A percentile compares a stretch with the other conserved stretches of the same genome.
phyloP scores from a whole-genome alignment of 1,139 yeast genomes.

The Sugiyamaella japonica region DNA sequence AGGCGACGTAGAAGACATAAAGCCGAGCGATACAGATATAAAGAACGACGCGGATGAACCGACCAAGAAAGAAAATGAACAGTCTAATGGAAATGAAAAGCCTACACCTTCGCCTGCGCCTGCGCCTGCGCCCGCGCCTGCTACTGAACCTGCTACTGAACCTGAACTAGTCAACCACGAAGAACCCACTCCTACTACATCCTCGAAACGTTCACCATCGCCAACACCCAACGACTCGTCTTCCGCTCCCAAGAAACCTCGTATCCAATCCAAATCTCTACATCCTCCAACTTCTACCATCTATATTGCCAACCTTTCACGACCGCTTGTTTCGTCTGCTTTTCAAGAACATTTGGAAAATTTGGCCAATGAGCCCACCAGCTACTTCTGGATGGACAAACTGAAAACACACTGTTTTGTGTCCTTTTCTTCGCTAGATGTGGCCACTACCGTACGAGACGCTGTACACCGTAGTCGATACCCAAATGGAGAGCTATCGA shows the following conservation, averaged over 20 bases:
- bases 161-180: too few relatives aligned
- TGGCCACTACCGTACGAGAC: neutral
- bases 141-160: neutral
- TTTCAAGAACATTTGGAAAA: conserved; percentile 9
- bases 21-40: too few relatives aligned
- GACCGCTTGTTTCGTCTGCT: conserved; percentile 3
- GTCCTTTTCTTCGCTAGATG: conserved; percentile 1
- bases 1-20: too few relatives aligned
- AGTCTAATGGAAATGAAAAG: too few relatives aligned
- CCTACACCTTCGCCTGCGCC: too few relatives aligned
- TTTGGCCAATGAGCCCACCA: neutral
- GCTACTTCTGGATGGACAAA: conserved; percentile 11
- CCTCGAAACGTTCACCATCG: conserved; percentile 2
- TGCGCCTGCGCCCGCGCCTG: too few relatives aligned
- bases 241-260: conserved; percentile 3
- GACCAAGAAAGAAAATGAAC: neutral
- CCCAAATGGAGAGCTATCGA: conserved; percentile 12
- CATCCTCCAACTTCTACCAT: conserved; percentile 8
- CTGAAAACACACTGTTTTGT: conserved; percentile 13
- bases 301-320: conserved; percentile 8
- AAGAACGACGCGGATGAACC: too few relatives aligned
- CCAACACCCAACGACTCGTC: neutral
- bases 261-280: neutral
- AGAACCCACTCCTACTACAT: too few relatives aligned
- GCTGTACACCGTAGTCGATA: conserved; percentile 6